A percentile compares a stretch with the other conserved stretches of the same genome.
phyloP scores from a whole-genome alignment of 495 filamentous ascomycete genomes.

The Podospora sp. region DNA sequence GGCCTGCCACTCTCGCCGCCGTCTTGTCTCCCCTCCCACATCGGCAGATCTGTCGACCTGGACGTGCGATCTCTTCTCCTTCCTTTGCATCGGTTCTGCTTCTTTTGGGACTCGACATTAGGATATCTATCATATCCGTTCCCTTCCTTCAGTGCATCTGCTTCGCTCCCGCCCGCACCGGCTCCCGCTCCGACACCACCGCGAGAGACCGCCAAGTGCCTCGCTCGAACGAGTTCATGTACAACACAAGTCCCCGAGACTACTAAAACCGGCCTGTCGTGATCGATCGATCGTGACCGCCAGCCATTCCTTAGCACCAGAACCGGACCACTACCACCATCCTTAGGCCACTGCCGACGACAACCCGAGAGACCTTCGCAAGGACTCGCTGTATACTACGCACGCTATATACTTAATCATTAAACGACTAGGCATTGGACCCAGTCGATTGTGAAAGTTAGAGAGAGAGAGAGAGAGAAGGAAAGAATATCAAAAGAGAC shows the following conservation, averaged over 20 bases:
- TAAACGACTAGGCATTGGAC: slow-evolving; percentile 31
- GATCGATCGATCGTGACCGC: slow-evolving; percentile 43
- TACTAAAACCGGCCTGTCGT: slow-evolving; percentile 42
- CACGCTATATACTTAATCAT: slow-evolving; percentile 49
- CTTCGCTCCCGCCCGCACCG: slow-evolving; percentile 8
- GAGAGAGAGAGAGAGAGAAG: slow-evolving; percentile 24
- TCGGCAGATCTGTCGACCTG: slow-evolving; percentile 54
- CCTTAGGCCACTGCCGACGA: slow-evolving; percentile 50
- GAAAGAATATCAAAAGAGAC: no score
- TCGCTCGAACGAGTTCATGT: slow-evolving; percentile 40
- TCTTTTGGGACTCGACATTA: slow-evolving; percentile 51
- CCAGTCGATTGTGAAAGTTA: slow-evolving; percentile 1
- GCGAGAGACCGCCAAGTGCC: slow-evolving; percentile 17
- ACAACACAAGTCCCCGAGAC: slow-evolving; percentile 49
- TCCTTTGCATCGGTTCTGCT: slow-evolving; percentile 54
- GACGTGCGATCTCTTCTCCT: slow-evolving; percentile 53
- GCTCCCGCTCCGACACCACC: slow-evolving; percentile 12
- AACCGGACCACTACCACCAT: slow-evolving; percentile 50
- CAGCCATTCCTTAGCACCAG: slow-evolving; percentile 51
- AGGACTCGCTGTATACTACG: slow-evolving; percentile 45
- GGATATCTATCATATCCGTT: slow-evolving; percentile 46
- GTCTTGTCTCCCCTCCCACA: slow-evolving; percentile 42
- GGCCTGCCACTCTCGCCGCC: slow-evolving; percentile 47
- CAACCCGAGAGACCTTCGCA: slow-evolving; percentile 25
- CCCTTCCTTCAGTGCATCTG: slow-evolving; percentile 47